Evolutionary conservation across 2,329 filamentous ascomycete genomes (phyloP).

Genomic region (Pestalotiopsis sp.): DNA sequence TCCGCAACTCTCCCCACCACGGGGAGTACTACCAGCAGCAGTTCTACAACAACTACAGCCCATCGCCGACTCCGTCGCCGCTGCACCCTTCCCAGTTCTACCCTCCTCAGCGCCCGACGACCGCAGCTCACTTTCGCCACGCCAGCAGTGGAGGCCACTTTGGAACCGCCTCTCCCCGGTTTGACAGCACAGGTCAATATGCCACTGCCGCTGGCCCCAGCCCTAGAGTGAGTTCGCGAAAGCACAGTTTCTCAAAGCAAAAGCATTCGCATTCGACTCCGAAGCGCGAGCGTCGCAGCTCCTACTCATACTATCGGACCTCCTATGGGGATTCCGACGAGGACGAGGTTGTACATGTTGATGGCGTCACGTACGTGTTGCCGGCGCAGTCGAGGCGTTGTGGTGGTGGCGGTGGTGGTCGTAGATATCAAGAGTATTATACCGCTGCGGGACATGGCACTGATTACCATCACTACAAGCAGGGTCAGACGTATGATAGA

Average conservation of each 20-base stretch:
- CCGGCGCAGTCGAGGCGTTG: constrained; percentile 47
- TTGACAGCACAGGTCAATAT: constrained; percentile 65
- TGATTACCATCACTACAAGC: constrained; percentile 61
- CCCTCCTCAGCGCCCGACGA: constrained; percentile 57
- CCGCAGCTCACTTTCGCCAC: constrained; percentile 53
- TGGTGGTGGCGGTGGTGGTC: constrained; percentile 21
- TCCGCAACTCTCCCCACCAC: constrained; percentile 38
- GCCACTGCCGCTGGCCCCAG: constrained; percentile 48
- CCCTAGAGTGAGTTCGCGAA: constrained; percentile 63
- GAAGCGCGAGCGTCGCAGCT: constrained; percentile 58
- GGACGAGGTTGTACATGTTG: constrained; percentile 61
- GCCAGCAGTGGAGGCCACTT: constrained; percentile 42
- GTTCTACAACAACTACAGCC: constrained; percentile 54
- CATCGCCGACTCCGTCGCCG: constrained; percentile 61
- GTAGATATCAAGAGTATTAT: constrained; percentile 37
- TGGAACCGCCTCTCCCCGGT: constrained; percentile 61
- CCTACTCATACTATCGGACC: constrained; percentile 62
- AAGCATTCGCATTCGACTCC: constrained; percentile 41
- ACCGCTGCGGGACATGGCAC: constrained; percentile 58
- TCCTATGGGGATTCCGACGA: constrained; percentile 68
- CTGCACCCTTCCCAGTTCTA: constrained; percentile 48
- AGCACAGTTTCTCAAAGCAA: constrained; percentile 40
- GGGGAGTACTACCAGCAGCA: constrained; percentile 46
- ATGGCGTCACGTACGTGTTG: constrained; percentile 57
- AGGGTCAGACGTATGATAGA: constrained; percentile 46